Percentiles rank a stretch among this genome's conserved stretches.
These are phyloP conservation scores for Fusarium mexicanum DNA, from an alignment of 2,329 filamentous ascomycete species.

Conservation along the genomic window DNA sequence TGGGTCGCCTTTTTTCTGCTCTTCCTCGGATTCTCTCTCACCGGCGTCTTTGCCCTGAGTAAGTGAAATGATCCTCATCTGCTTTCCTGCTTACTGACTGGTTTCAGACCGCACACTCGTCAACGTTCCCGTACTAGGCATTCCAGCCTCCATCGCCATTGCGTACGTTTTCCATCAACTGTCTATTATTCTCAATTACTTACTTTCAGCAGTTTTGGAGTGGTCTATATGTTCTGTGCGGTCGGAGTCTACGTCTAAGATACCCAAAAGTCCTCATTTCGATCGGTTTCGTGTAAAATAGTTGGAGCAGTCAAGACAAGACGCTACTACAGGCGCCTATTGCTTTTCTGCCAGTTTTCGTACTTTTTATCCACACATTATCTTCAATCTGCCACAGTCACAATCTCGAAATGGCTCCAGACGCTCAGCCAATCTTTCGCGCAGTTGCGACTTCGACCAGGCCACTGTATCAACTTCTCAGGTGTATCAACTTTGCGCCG, in stretches of 20 bases:
- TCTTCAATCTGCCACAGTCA: constrained; percentile 6
- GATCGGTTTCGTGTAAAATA: constrained; percentile 50
- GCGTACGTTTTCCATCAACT: constrained; percentile 70
- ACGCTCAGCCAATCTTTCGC: constrained; percentile 68
- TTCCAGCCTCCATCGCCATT: constrained; percentile 88
- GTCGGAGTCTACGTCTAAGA: constrained; percentile 97
- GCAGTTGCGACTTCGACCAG: constrained; percentile 82
- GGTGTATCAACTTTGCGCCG: constrained; percentile 68
- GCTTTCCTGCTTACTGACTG: constrained; percentile 27
- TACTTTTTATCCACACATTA: constrained; percentile 15
- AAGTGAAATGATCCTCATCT: constrained; percentile 45
- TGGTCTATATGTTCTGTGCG: constrained; percentile 98
- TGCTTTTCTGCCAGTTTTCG: constrained; percentile 40
- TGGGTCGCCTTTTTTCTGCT: constrained; percentile 80
- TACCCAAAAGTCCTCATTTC: constrained; percentile 51
- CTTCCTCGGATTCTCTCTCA: constrained; percentile 75
- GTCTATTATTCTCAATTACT: constrained; percentile 11
- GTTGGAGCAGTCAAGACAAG: constrained; percentile 48
- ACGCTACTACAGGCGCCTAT: constrained; percentile 44
- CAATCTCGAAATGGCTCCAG: constrained; percentile 43
- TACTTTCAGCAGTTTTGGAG: constrained; percentile 74
- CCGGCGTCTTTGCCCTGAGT: constrained; percentile 89
- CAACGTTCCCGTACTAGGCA: constrained; percentile 79
- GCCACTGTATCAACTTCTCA: constrained; percentile 72
- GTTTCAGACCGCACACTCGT: constrained; percentile 79